Conservation (phyloP, 495 filamentous ascomycete genomes). For the Hyphodiscus hymeniophilus region DNA sequence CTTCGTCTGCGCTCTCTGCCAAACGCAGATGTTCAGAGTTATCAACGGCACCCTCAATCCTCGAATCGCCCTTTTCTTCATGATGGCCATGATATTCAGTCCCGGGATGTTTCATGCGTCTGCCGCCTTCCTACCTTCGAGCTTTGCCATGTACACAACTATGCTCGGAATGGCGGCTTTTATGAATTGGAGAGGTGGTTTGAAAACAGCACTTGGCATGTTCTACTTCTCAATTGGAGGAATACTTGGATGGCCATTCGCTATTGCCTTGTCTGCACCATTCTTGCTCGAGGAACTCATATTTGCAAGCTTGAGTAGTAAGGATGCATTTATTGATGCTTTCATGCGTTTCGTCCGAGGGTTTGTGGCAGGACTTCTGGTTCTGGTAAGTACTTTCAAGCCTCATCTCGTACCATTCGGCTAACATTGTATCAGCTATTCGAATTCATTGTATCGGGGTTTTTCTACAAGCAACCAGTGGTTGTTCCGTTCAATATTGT, state of each 20-base stretch:
- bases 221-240: constrained; percentile 90
- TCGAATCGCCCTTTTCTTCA: constrained; percentile 74
- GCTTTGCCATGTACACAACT: constrained; percentile 92
- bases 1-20: constrained; percentile 65
- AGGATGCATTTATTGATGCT: constrained; percentile 47
- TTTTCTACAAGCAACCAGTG: constrained; percentile 72
- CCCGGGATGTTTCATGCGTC: constrained; percentile 93
- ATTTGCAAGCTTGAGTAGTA: constrained; percentile 48
- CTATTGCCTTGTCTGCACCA: constrained; percentile 72
- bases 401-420: neutral
- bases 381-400: constrained; percentile 59
- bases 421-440: constrained; percentile 2
- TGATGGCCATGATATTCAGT: constrained; percentile 64
- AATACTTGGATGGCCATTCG: constrained; percentile 92
- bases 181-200: constrained; percentile 70
- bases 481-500: constrained; percentile 89
- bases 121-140: constrained; percentile 79
- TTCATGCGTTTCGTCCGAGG: constrained; percentile 57
- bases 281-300: constrained; percentile 70
- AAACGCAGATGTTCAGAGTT: constrained; percentile 70
- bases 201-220: constrained; percentile 72
- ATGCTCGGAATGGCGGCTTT: constrained; percentile 85
- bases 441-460: constrained; percentile 24
- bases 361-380: constrained; percentile 50
- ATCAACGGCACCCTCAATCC: constrained; percentile 68